Percentiles rank a stretch among this genome's conserved stretches.
These are phyloP conservation scores for Cercospora berteroae DNA, from an alignment of 2,329 filamentous ascomycete species.

Conservation along the genomic window DNA sequence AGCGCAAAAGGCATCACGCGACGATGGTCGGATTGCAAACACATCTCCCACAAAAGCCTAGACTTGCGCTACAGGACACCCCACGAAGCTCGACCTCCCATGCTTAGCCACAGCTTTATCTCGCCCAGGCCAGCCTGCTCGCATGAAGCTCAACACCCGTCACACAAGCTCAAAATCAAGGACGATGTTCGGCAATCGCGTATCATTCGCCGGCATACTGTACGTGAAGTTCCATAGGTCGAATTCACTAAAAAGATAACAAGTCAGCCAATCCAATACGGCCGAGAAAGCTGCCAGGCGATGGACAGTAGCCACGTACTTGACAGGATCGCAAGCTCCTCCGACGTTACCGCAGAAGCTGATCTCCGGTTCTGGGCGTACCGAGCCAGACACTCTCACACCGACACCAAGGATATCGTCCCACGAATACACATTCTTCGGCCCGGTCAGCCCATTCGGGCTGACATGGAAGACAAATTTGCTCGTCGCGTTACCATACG, in stretches of 20 bases:
- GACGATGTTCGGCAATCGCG: slow-evolving; percentile 16
- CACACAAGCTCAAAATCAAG: slow-evolving; percentile 18
- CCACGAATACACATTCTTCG: slow-evolving; percentile 17
- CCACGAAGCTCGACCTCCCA: not conserved
- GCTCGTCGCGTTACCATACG: slow-evolving; percentile 45
- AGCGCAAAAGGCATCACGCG: not conserved
- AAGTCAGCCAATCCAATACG: not conserved
- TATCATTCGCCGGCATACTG: slow-evolving; percentile 19
- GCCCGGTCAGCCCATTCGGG: slow-evolving; percentile 19
- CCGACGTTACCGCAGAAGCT: slow-evolving; percentile 22
- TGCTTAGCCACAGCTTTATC: slow-evolving; percentile 1
- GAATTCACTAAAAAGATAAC: slow-evolving; percentile 16
- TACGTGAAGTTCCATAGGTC: slow-evolving; percentile 26
- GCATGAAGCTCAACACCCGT: not conserved
- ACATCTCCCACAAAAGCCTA: not conserved
- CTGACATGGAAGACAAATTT: slow-evolving; percentile 20
- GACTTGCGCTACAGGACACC: not conserved
- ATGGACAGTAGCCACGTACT: slow-evolving; percentile 15
- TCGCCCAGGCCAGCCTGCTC: not conserved
- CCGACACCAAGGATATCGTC: slow-evolving; percentile 16
- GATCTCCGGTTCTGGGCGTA: slow-evolving; percentile 13
- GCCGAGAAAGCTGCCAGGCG: not conserved
- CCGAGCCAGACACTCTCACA: slow-evolving; percentile 16
- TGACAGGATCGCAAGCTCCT: slow-evolving; percentile 20
- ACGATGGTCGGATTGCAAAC: not conserved